Evolutionary conservation across 2,329 filamentous ascomycete genomes (phyloP), one percentile per base, ranked within the genome.

Genomic region (Clonostachys chloroleuca): DNA sequence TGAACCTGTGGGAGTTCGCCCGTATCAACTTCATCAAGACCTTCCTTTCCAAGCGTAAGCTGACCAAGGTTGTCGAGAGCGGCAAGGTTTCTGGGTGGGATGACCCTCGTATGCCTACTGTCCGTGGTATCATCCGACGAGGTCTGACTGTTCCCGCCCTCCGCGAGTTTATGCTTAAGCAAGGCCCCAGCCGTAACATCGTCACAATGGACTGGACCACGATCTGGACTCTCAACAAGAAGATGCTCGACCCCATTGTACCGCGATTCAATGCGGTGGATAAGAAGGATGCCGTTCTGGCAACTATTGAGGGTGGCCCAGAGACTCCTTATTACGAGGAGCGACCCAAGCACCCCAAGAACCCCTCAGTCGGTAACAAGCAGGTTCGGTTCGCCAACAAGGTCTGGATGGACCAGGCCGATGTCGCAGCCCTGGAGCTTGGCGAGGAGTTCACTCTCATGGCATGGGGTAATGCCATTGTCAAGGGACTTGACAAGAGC

Each of bases 371-470:
- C 7, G 92, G 92, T 50, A 84, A 74, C 57, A 96, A 96, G 79
- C 88, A 89, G 70, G 89, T 96, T 6, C 77, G 82, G 24, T 95
- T 86, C 65, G 88, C 87, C 61, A 78, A 80, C 48, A 78, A 84
- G 52, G 75, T 96, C 54, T 73, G 94, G 51, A 73, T 97, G 45
- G 92, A 96, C 63, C 92, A 96, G 68, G 87, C 78, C 42, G 92
- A 97, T 59, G 89, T 86, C 51, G 85, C 86, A 64, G 80, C 79
- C 24, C 95, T 96, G 70, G 86, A 83, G 57, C 77, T 86, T 50
- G 84, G 86, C 61, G 92, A 97, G 72, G 92, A 96, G 67, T 89
- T 97, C 59, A 96, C 92, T 0, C 77, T 96, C 40, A 96, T 96
- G 92, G 87, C 87, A 65, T 97, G 92, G 92, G 94, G 92, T 57